These are phyloP conservation scores for Neofusicoccum ribis DNA, from an alignment of 2,329 filamentous ascomycete species.

Conservation along the genomic window DNA sequence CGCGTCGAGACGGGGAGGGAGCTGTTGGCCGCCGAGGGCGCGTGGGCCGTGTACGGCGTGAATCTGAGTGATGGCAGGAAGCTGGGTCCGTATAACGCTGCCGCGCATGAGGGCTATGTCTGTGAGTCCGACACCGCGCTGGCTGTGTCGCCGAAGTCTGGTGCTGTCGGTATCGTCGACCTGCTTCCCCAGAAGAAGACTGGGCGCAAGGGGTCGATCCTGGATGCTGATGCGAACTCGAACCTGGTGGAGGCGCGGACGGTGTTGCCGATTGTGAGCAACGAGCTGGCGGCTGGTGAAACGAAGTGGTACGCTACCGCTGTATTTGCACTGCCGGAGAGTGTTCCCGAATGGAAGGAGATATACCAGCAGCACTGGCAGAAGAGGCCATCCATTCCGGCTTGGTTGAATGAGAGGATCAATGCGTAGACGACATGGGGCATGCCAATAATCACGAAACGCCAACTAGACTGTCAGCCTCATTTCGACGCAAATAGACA, in stretches of 20 bases:
- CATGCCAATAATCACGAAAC: not conserved
- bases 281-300: constrained; percentile 59
- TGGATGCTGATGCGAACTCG: constrained; percentile 77
- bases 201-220: constrained; percentile 55
- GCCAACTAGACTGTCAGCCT: not conserved
- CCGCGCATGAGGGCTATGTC: constrained; percentile 43
- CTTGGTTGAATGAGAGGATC: constrained; percentile 27
- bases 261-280: constrained; percentile 68
- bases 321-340: constrained; percentile 66
- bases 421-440: not conserved
- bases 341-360: constrained; percentile 14
- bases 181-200: constrained; percentile 44
- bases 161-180: constrained; percentile 54
- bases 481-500: not conserved
- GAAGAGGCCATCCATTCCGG: constrained; percentile 27
- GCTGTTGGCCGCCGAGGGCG: constrained; percentile 71
- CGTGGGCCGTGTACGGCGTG: constrained; percentile 69
- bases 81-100: constrained; percentile 46
- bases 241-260: constrained; percentile 74
- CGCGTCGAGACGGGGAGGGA: constrained; percentile 59
- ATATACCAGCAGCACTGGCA: constrained; percentile 35
- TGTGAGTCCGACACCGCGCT: constrained; percentile 30
- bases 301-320: constrained; percentile 68
- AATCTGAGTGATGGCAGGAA: constrained; percentile 58
- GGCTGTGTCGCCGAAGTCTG: constrained; percentile 50